A percentile compares a stretch with the other conserved stretches of the same genome.
phyloP scores from a whole-genome alignment of 345 rosid species.

The Citrus maxima region DNA sequence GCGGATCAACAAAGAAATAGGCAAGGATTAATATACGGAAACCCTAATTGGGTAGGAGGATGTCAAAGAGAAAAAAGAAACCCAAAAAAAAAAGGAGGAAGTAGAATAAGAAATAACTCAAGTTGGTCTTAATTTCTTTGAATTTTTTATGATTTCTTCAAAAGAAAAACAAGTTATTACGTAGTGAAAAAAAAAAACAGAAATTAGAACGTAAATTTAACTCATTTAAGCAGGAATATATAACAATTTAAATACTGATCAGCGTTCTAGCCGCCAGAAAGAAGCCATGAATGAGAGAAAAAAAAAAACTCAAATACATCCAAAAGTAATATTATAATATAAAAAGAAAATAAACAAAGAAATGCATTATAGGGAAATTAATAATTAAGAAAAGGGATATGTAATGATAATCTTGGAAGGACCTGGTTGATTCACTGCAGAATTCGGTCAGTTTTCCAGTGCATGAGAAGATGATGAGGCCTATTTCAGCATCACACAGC shows the following conservation, averaged over 20 bases:
- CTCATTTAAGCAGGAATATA: no score
- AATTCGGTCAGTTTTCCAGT: constrained; percentile 24
- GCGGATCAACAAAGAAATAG: no score
- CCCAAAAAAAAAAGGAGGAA: no score
- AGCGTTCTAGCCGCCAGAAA: no score
- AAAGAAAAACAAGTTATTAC: no score
- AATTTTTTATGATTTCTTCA: neutral
- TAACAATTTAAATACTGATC: no score
- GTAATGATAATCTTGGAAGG: neutral
- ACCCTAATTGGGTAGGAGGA: neutral
- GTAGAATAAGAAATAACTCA: neutral
- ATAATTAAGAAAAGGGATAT: no score
- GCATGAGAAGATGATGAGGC: constrained; percentile 29
- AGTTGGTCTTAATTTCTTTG: neutral
- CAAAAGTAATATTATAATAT: no score
- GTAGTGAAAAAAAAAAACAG: neutral
- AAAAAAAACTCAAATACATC: no score
- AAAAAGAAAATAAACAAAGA: neutral
- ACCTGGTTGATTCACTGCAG: constrained; percentile 26
- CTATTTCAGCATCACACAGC: constrained; percentile 34
- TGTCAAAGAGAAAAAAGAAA: neutral
- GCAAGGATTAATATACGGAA: neutral
- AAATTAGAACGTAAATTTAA: no score
- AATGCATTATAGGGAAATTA: no score
- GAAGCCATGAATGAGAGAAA: no score